Evolutionary conservation across 164 flowering plant species (phyloP), one percentile per base, ranked within the genome.

Genomic region (Protea cynaroides): DNA sequence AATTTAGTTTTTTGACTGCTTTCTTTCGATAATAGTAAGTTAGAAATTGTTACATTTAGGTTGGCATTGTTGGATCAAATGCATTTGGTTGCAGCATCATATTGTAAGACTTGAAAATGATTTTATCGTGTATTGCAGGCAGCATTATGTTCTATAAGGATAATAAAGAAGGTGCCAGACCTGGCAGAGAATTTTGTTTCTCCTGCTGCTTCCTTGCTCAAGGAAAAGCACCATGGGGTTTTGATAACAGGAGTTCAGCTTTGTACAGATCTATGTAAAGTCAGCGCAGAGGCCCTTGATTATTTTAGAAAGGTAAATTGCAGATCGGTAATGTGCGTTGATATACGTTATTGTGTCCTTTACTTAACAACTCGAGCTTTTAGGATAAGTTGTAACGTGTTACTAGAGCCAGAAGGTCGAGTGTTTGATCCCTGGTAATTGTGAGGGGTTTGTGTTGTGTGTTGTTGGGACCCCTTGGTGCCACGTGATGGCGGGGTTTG

Each of bases 221-320:
- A 87, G 79, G 99, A 95, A 81, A 95, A 95, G 75, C 97, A 95
- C 69, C 99, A 95, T 70, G 99, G 99, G 51, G 97, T 88, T 64
- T 68, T 92, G 44, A 79, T 92, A 65, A 86, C 97, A 64, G 97
- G 89, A 62, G 79, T 92, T 80, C 97, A 95, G 80, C 94, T 95
- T 64, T 92, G 97, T 76, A 84, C 83, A 61, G 97, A 95, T 69
- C 68, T 95, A 50, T 92, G 96, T 74, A 92, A 80, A 84, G 82
- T 88, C 74, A 95, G 96, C 59, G 11, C 70, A 25, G 99, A 95
- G 79, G 97, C 99, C 60, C 96, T 88, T 76, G 97, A 88, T 23
- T 79, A 81, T 75, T 83, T 84, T 64, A 82, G 90, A 78, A 90
- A 89, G 97, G 99, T 95, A 82, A 56, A 36, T 36, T 63, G 64